Evolutionary conservation across 768 basidiomycete species (phyloP), one percentile per base, ranked within the genome.

Genomic region (Infundibulicybe gibba): DNA sequence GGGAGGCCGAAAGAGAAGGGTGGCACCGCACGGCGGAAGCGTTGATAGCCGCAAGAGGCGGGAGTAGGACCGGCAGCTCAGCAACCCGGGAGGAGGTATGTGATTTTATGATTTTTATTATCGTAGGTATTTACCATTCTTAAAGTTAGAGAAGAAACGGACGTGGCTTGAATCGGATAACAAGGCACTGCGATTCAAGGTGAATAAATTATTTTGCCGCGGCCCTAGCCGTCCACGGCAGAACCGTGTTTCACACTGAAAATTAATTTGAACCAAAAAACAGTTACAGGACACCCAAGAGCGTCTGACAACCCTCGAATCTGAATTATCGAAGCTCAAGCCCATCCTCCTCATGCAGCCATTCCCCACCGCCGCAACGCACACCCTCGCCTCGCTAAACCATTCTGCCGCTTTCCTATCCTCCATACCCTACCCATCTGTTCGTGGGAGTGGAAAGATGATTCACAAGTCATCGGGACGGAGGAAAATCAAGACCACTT

Each of bases 21-120:
- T 90, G 86, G 83, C 75, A 72, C 4, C 68, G 87, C 46, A 79
- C 75, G 53, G 78, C 85, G 1, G 86, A 89, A 52, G 85, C 83
- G 6, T 68, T 90, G 32, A 68, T 86, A 46, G 58, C 25, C 69
- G 2, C 77, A 76, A 39, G 67, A 8, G 25, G 25, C 25, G 25
- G 74, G 39, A 71, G 68, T 47, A 75, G 63, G 37, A 61, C 66
- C n/a, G 57, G 59, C 5, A 59, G 54, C 13, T 37, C 45, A 25
- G 51, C 55, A 12, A 61, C 65, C 5, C 72, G 63, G 47, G 70
- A 74, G 43, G 76, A 80, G 61, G 80, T 79, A 40, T 51, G 70
- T 57, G 17, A 25, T 25, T 35, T 34, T 20, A 2, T 19, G n/a
- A 50, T 46, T 43, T 49, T 20, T 19, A 47, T 2, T 54, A 41